Conservation (phyloP, 1,284 basidiomycete genomes). For the Crepidotus sp. region DNA sequence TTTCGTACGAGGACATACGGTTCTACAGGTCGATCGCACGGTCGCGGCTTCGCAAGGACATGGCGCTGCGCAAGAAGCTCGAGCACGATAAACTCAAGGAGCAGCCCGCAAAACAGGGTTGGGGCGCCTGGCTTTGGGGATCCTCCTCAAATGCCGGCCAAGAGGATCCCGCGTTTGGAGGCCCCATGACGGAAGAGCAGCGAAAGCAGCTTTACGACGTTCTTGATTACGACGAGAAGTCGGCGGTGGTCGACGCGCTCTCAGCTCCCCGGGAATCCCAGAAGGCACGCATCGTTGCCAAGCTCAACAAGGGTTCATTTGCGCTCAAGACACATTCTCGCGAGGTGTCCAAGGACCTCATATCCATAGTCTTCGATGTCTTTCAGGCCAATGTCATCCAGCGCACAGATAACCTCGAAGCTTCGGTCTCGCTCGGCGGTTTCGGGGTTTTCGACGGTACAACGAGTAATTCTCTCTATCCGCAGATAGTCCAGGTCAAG, state of each 20-base stretch:
- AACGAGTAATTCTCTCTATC: constrained; percentile 73
- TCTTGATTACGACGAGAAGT: constrained; percentile 90
- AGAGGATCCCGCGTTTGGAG: constrained; percentile 49
- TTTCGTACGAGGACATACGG: constrained; percentile 92
- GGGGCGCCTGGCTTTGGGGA: constrained; percentile 85
- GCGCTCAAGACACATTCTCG: constrained; percentile 68
- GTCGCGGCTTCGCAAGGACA: constrained; percentile 82
- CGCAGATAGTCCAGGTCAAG: constrained; percentile 93
- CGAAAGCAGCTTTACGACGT: constrained; percentile 89
- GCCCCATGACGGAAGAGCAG: constrained; percentile 85
- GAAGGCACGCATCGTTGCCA: constrained; percentile 69
- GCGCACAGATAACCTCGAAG: constrained; percentile 77
- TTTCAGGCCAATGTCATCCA: constrained; percentile 85
- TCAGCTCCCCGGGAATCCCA: constrained; percentile 77
- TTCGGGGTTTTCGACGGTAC: constrained; percentile 93
- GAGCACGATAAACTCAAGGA: constrained; percentile 60
- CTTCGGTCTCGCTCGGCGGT: constrained; percentile 78
- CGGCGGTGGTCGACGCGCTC: constrained; percentile 59
- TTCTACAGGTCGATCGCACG: constrained; percentile 97
- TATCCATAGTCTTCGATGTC: constrained; percentile 84
- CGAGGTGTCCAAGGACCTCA: constrained; percentile 58
- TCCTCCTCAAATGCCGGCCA: constrained; percentile 33
- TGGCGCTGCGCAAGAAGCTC: constrained; percentile 56
- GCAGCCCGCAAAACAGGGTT: constrained; percentile 47
- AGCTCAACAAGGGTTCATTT: constrained; percentile 83